phyloP scores from a whole-genome alignment of 1,139 yeast genomes.

The Zygosaccharomyces sapae region DNA sequence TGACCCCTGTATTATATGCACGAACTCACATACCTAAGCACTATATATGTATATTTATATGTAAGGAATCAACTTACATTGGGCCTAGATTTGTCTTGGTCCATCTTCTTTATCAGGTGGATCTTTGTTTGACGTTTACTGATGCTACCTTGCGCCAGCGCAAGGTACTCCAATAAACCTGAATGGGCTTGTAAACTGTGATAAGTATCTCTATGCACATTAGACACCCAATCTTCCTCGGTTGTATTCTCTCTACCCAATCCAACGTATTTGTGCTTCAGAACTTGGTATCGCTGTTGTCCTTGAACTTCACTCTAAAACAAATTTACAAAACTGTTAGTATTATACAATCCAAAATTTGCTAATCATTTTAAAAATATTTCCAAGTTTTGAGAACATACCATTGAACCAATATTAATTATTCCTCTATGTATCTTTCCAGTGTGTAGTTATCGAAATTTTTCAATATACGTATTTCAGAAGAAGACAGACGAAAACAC shows the following conservation, averaged over 20 bases:
- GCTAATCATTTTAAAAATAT: background rate
- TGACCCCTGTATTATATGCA: slow-evolving; percentile 2
- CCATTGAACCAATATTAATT: slow-evolving; percentile 7
- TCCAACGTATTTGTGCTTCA: slow-evolving; percentile 33
- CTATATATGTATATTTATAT: background rate
- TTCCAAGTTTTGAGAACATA: slow-evolving; percentile 5
- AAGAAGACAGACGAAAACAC: background rate
- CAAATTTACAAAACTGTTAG: slow-evolving; percentile 3
- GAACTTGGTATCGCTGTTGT: slow-evolving; percentile 26
- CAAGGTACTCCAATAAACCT: slow-evolving; percentile 56
- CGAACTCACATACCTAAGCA: background rate
- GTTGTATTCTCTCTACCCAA: slow-evolving; percentile 32
- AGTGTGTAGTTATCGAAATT: background rate
- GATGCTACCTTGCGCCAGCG: slow-evolving; percentile 50
- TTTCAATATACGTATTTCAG: background rate
- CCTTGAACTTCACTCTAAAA: slow-evolving; percentile 32
- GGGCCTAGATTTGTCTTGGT: slow-evolving; percentile 8
- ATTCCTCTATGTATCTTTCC: background rate
- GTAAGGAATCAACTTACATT: background rate
- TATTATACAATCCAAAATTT: background rate
- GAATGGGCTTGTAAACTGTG: slow-evolving; percentile 69
- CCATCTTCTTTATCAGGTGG: slow-evolving; percentile 29
- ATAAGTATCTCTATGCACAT: slow-evolving; percentile 70
- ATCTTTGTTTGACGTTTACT: slow-evolving; percentile 27
- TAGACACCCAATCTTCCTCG: slow-evolving; percentile 38